Conservation (phyloP, 805 yeast genomes). For the Saccharomycopsis malanga region DNA sequence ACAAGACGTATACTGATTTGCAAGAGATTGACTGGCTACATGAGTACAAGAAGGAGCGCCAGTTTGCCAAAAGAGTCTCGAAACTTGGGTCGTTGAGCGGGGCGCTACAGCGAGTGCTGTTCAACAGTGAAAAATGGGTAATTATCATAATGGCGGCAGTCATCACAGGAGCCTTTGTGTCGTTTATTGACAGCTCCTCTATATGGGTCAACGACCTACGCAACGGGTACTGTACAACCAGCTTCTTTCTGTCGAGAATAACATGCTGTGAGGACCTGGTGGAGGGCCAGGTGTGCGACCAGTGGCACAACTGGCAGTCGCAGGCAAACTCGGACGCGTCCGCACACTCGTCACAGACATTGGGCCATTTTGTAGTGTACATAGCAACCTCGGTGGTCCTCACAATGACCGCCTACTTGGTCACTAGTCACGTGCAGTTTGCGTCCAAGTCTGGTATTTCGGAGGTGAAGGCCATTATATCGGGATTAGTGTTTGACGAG, state of each 20-base stretch:
- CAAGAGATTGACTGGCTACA: slow-evolving; percentile 21
- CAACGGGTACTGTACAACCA: slow-evolving; percentile 16
- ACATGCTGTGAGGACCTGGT: slow-evolving; percentile 24
- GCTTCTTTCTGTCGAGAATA: slow-evolving; percentile 8
- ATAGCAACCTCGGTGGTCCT: slow-evolving; percentile 5
- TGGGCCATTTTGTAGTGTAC: slow-evolving; percentile 14
- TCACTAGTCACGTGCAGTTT: slow-evolving; percentile 30
- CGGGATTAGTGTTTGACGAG: slow-evolving; percentile 51
- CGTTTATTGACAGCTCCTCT: slow-evolving; percentile 13
- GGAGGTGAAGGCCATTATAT: slow-evolving; percentile 60
- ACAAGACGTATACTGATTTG: slow-evolving; percentile 9
- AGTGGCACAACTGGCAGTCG: slow-evolving; percentile 21
- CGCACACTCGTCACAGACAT: neutral
- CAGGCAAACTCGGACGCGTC: slow-evolving; percentile 10
- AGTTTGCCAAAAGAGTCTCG: neutral
- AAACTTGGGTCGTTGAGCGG: neutral
- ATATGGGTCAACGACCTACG: slow-evolving; percentile 20
- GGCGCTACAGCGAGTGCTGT: neutral
- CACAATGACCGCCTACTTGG: slow-evolving; percentile 1
- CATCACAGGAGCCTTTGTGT: slow-evolving; percentile 12
- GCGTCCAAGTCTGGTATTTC: slow-evolving; percentile 60
- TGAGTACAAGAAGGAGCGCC: slow-evolving; percentile 14
- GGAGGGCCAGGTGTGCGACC: slow-evolving; percentile 15
- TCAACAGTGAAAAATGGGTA: slow-evolving; percentile 17
- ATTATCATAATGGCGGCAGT: slow-evolving; percentile 26